phyloP scores from a whole-genome alignment of 768 basidiomycete species.

The Ramaria sp. region DNA sequence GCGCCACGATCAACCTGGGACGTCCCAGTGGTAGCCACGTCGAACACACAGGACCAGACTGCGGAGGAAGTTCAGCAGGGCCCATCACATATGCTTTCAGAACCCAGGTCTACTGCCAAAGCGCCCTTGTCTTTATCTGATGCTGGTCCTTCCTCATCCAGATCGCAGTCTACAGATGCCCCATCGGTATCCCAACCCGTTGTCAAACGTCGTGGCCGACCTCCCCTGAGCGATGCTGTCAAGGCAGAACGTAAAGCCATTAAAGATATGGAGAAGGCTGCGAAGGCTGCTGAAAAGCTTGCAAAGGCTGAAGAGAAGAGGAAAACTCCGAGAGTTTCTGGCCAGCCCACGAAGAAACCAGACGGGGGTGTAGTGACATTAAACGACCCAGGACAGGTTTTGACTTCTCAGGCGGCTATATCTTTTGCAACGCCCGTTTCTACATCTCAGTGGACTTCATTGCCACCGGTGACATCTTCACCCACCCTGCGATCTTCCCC shows the following conservation, averaged over 20 bases:
- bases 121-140: neutral
- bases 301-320: slow-evolving; percentile 1
- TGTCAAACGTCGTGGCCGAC: slow-evolving; percentile 15
- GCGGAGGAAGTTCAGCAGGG: neutral
- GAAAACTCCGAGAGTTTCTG: neutral
- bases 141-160: neutral
- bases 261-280: slow-evolving; percentile 14
- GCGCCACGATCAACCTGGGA: neutral
- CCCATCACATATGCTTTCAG: neutral
- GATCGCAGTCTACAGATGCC: neutral
- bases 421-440: no score
- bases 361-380: neutral
- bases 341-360: neutral
- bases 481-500: neutral
- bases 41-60: neutral
- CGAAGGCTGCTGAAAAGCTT: slow-evolving; percentile 15
- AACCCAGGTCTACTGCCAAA: neutral
- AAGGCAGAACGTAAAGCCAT: slow-evolving; percentile 18
- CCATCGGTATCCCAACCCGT: slow-evolving; percentile 3
- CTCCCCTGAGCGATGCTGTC: slow-evolving; percentile 16
- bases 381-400: neutral
- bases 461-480: neutral
- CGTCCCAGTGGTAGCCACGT: neutral
- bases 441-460: neutral
- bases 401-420: neutral